Percentiles rank a stretch among this genome's conserved stretches.
Evolutionary conservation across 129 eudicot species (phyloP).

Genomic region (Erigeron canadensis): DNA sequence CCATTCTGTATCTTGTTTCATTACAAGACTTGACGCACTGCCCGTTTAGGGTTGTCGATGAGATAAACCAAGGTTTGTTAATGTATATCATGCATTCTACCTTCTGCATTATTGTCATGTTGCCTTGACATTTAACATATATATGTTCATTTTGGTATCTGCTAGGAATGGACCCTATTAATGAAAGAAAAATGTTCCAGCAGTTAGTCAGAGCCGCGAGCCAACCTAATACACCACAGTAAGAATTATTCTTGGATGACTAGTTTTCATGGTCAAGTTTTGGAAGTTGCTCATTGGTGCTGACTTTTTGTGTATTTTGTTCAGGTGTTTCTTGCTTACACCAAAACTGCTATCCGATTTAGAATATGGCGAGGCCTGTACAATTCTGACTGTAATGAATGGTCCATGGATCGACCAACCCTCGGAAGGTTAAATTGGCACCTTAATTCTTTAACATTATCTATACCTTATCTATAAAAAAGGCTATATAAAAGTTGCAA

Average conservation of each 20-base stretch:
- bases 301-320: conserved; percentile 4
- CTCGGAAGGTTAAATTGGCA: conserved; percentile 56
- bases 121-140: neutral
- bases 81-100: neutral
- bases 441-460: neutral
- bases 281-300: neutral
- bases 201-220: conserved; percentile 97
- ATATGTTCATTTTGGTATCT: conserved; percentile 2
- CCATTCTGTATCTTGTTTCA: conserved; percentile 96
- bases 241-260: conserved; percentile 31
- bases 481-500: neutral
- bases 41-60: conserved; percentile 98
- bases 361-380: conserved; percentile 81
- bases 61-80: conserved; percentile 84
- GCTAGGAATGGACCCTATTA: conserved; percentile 95
- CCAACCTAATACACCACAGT: conserved; percentile 96
- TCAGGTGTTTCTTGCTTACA: conserved; percentile 93
- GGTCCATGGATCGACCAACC: conserved; percentile 91
- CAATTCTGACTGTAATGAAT: conserved; percentile 73
- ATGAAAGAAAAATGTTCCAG: conserved; percentile 97
- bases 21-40: conserved; percentile 95
- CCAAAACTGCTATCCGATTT: conserved; percentile 88
- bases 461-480: neutral
- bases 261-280: neutral
- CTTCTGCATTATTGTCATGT: conserved; percentile 2